Percentiles rank a stretch among this genome's conserved stretches.
phyloP scores from a whole-genome alignment of 2,329 filamentous ascomycete species.

The Teratosphaeria zuluensis region DNA sequence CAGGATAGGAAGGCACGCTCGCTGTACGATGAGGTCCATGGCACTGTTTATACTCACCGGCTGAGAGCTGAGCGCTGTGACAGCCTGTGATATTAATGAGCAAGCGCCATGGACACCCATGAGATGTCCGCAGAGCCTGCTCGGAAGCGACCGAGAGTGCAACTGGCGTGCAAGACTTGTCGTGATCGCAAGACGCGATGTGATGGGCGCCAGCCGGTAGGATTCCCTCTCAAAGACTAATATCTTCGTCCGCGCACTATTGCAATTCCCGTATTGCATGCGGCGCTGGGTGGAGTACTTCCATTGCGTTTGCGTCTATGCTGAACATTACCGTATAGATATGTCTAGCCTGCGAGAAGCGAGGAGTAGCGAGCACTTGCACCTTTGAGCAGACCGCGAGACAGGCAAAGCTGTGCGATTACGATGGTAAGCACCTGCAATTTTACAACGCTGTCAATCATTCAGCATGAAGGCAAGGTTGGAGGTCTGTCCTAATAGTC shows the following conservation, averaged over 20 bases:
- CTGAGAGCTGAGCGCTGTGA: background rate
- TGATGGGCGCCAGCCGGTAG: slow-evolving; percentile 12
- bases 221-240: background rate
- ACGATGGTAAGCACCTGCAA: background rate
- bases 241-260: background rate
- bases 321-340: background rate
- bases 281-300: background rate
- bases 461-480: background rate
- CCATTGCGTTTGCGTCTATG: background rate
- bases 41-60: background rate
- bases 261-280: background rate
- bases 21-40: background rate
- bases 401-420: background rate
- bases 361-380: slow-evolving; percentile 11
- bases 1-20: background rate
- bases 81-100: background rate
- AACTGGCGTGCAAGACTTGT: slow-evolving; percentile 13
- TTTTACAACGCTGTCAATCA: background rate
- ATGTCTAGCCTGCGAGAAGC: slow-evolving; percentile 11
- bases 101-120: background rate
- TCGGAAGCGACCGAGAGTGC: background rate
- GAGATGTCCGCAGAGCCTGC: background rate
- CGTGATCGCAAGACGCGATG: slow-evolving; percentile 18
- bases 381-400: slow-evolving; percentile 6
- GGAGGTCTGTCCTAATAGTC: background rate